Evolutionary conservation across 2,329 filamentous ascomycete genomes (phyloP).

Genomic region (Cryoendolithus antarcticus): DNA sequence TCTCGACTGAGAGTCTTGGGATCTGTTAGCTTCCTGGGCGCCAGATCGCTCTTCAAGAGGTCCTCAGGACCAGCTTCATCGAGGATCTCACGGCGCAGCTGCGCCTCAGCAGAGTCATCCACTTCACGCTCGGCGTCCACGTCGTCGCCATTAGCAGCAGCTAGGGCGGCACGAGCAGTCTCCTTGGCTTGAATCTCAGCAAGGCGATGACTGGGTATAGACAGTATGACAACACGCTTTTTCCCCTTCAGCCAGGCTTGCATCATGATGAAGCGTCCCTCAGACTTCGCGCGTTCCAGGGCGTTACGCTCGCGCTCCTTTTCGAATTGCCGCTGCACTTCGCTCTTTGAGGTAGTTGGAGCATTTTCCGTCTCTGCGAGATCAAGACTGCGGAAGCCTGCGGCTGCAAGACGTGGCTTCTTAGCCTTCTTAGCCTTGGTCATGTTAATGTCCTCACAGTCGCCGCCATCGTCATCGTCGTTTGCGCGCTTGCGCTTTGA

Average conservation of each 20-base stretch:
- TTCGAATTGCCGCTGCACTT: conserved; percentile 35
- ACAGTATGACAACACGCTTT: conserved; percentile 31
- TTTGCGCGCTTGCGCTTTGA: conserved; percentile 11
- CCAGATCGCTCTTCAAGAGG: conserved; percentile 22
- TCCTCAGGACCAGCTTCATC: conserved; percentile 6
- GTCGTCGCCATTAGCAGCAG: conserved; percentile 10
- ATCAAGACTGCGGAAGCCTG: conserved; percentile 21
- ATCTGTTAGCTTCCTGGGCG: conserved; percentile 12
- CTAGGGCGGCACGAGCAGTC: conserved; percentile 6
- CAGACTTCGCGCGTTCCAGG: conserved; percentile 27
- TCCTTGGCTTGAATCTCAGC: conserved; percentile 22
- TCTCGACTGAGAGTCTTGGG: conserved; percentile 22
- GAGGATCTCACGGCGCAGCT: conserved; percentile 1
- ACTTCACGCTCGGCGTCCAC: conserved; percentile 15
- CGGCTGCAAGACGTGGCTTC: conserved; percentile 21
- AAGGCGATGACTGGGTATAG: conserved; percentile 25
- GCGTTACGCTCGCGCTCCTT: conserved; percentile 32
- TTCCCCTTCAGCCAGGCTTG: conserved; percentile 33
- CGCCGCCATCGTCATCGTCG: conserved; percentile 15
- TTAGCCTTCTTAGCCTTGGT: conserved; percentile 21
- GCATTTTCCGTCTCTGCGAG: conserved; percentile 14
- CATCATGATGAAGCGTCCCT: conserved; percentile 35
- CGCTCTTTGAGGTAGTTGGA: conserved; percentile 25
- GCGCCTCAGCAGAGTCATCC: conserved; percentile 7
- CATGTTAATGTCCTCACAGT: conserved; percentile 25